These are phyloP conservation scores for Cucurbitaria berberidis DNA, from an alignment of 2,329 filamentous ascomycete genomes.

Conservation along the genomic window DNA sequence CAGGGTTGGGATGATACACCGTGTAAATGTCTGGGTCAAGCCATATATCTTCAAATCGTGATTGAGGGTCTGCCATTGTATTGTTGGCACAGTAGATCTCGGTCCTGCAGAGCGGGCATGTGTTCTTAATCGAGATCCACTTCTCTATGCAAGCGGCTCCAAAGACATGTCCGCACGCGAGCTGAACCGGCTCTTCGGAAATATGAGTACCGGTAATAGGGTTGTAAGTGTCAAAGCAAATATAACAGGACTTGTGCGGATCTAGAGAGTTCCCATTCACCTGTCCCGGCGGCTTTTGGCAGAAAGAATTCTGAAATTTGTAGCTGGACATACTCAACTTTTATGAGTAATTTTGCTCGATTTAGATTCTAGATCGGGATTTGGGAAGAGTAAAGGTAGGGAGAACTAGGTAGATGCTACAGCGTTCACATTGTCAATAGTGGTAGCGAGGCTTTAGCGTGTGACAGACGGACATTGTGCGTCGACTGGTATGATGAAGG, in stretches of 20 bases:
- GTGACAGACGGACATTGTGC: constrained; percentile 4
- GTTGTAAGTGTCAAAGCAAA: constrained; percentile 18
- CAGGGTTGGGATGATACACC: too few relatives aligned
- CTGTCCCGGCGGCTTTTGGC: not conserved
- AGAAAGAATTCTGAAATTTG: not conserved
- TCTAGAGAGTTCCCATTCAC: not conserved
- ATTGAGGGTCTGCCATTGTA: too few relatives aligned
- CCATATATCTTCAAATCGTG: too few relatives aligned
- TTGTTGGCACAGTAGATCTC: not conserved
- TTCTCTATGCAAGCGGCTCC: constrained; percentile 17
- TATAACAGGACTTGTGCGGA: constrained; percentile 12
- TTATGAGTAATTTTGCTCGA: not conserved
- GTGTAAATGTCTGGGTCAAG: too few relatives aligned
- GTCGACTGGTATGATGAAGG: too few relatives aligned
- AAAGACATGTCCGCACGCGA: constrained; percentile 22
- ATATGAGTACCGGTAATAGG: constrained; percentile 1
- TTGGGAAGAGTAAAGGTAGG: not conserved
- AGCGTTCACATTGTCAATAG: not conserved
- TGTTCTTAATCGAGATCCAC: constrained; percentile 13
- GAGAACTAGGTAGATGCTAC: not conserved
- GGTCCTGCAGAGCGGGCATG: constrained; percentile 23
- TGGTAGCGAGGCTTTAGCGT: not conserved
- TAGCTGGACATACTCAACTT: not conserved
- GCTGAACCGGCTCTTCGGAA: constrained; percentile 16
- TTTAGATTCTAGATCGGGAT: not conserved